phyloP scores from a whole-genome alignment of 2,329 filamentous ascomycete genomes.

The Penicillium rolfsii region DNA sequence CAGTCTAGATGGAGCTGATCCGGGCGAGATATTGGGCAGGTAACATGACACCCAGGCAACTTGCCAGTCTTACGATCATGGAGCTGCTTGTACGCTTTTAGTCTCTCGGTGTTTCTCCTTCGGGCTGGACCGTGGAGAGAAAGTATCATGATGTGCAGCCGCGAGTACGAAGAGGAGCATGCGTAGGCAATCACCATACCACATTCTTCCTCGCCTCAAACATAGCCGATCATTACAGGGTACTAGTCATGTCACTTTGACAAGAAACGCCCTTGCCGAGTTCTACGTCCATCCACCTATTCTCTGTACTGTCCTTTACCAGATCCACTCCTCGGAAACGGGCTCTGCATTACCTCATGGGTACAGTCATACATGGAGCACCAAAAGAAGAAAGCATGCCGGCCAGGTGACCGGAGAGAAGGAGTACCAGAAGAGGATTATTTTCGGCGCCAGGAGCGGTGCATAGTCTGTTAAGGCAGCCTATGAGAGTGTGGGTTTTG shows the following conservation, averaged over 20 bases:
- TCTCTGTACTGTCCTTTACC: background rate
- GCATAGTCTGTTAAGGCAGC: conserved; percentile 17
- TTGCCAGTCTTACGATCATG: conserved; percentile 13
- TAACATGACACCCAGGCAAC: background rate
- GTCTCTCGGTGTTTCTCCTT: background rate
- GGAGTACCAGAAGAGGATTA: conserved; percentile 9
- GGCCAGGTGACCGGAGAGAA: background rate
- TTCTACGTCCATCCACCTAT: background rate
- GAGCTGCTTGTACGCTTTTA: background rate
- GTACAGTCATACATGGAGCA: conserved; percentile 13
- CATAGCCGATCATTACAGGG: background rate
- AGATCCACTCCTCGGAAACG: conserved; percentile 25
- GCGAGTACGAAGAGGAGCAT: background rate
- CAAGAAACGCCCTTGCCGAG: background rate
- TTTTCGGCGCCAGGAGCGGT: conserved; percentile 30
- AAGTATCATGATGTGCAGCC: background rate
- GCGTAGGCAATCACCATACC: background rate
- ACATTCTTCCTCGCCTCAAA: background rate
- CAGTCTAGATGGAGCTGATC: background rate
- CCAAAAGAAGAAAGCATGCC: background rate
- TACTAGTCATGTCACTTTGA: background rate
- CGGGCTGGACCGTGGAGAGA: background rate
- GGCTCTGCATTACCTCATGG: conserved; percentile 25
- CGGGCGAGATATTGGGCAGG: conserved; percentile 12
- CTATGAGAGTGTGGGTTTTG: conserved; percentile 23